Conservation (phyloP, 306 rosid genomes). For the Purshia tridentata region DNA sequence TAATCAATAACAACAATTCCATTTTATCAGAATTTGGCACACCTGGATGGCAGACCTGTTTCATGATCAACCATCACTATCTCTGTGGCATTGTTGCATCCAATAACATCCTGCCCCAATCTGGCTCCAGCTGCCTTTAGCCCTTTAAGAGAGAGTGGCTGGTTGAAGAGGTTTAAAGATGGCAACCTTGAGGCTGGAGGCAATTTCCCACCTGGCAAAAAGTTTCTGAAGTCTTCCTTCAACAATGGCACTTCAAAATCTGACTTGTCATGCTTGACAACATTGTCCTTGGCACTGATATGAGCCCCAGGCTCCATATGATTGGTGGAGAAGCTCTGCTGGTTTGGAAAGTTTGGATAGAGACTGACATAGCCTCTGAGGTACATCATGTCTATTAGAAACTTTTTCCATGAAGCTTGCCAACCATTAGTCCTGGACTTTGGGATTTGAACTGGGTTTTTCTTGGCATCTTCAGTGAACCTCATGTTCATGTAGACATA, state of each 20-base stretch:
- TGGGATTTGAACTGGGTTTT: constrained; percentile 90
- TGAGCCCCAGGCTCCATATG: constrained; percentile 99
- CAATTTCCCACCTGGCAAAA: constrained; percentile 66
- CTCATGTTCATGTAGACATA: constrained; percentile 93
- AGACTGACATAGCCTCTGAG: constrained; percentile 90
- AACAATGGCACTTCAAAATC: constrained; percentile 92
- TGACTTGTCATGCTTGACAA: constrained; percentile 64
- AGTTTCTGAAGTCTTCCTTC: constrained; percentile 58
- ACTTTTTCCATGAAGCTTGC: constrained; percentile 99
- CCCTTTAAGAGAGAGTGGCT: constrained; percentile 77
- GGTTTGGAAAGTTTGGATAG: constrained; percentile 88
- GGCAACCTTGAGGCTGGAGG: constrained; percentile 82
- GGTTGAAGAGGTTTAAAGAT: constrained; percentile 82
- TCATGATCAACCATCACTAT: constrained; percentile 64
- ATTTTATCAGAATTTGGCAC: constrained; percentile 67
- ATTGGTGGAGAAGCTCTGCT: constrained; percentile 90
- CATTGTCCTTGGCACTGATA: constrained; percentile 81
- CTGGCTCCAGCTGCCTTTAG: constrained; percentile 88
- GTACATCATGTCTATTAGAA: constrained; percentile 97
- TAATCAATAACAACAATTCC: constrained; percentile 21
- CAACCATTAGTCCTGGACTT: constrained; percentile 93
- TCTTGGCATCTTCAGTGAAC: constrained; percentile 78
- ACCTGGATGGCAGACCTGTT: constrained; percentile 71
- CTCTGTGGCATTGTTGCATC: constrained; percentile 71
- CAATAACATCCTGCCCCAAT: constrained; percentile 84